Conservation (phyloP, 129 eudicot genomes). For the carrot (Daucus carota) region DH1_v3.0 NC_030383.2:6170501-6171000, state of each 20-base stretch:
- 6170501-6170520: conserved; percentile 71
- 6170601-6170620: conserved; percentile 34
- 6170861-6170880: too few species aligned
- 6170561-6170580: conserved; percentile 71
- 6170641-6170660: conserved; percentile 64
- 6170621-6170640: conserved; percentile 36
- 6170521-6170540: conserved; percentile 43
- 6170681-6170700: conserved; percentile 52
- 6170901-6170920: not conserved
- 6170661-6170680: conserved; percentile 46
- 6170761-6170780: conserved; percentile 46
- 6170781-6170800: conserved; percentile 34
- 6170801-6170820: not conserved
- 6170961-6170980: conserved; percentile 27
- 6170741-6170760: conserved; percentile 34
- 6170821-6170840: too few species aligned
- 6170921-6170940: not conserved
- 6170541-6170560: conserved; percentile 60
- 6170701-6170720: conserved; percentile 51
- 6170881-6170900: too few species aligned
- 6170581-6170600: conserved; percentile 61
- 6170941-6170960: conserved; percentile 32
- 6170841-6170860: too few species aligned
- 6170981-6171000: conserved; percentile 32
- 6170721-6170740: conserved; percentile 65